Percentiles rank a stretch among this genome's conserved stretches.
phyloP scores from a whole-genome alignment of 257 asterid species.

The Vinca minor region DNA sequence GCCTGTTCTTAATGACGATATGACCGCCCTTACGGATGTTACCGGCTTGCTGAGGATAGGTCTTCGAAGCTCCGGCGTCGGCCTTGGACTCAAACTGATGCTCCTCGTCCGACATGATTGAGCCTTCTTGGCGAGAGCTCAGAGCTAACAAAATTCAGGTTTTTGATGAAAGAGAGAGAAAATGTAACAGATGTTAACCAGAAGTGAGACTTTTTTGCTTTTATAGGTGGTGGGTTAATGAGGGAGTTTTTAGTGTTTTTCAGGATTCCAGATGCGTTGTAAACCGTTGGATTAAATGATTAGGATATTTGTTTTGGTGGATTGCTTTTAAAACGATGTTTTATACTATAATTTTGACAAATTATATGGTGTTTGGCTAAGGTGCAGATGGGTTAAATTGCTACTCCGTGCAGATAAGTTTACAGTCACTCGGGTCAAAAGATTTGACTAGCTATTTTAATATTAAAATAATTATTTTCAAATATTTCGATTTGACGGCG shows the following conservation, averaged over 20 bases:
- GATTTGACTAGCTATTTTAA: too few relatives aligned
- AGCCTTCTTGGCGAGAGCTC: conserved; percentile 1
- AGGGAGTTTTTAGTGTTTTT: conserved; percentile 23
- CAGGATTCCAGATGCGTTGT: neutral
- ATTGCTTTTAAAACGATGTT: conserved; percentile 31
- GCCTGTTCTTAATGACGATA: conserved; percentile 31
- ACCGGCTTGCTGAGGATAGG: conserved; percentile 42
- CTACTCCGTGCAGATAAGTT: too few relatives aligned
- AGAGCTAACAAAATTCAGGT: too few relatives aligned
- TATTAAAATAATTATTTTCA: too few relatives aligned
- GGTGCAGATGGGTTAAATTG: too few relatives aligned
- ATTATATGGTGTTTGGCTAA: too few relatives aligned
- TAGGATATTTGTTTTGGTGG: conserved; percentile 1
- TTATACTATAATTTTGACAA: conserved; percentile 9
- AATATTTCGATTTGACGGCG: too few relatives aligned
- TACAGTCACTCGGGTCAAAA: too few relatives aligned
- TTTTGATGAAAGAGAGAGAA: neutral
- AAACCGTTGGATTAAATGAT: conserved; percentile 14
- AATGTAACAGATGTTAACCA: neutral
- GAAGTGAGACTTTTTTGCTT: neutral
- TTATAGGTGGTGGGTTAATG: conserved; percentile 1
- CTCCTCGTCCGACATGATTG: conserved; percentile 40
- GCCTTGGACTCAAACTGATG: conserved; percentile 39
- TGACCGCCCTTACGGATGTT: conserved; percentile 36
- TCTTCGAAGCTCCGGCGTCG: conserved; percentile 43